These are phyloP conservation scores for Penicillium sp. DNA, from an alignment of 2,329 filamentous ascomycete genomes.

Conservation along the genomic window DNA sequence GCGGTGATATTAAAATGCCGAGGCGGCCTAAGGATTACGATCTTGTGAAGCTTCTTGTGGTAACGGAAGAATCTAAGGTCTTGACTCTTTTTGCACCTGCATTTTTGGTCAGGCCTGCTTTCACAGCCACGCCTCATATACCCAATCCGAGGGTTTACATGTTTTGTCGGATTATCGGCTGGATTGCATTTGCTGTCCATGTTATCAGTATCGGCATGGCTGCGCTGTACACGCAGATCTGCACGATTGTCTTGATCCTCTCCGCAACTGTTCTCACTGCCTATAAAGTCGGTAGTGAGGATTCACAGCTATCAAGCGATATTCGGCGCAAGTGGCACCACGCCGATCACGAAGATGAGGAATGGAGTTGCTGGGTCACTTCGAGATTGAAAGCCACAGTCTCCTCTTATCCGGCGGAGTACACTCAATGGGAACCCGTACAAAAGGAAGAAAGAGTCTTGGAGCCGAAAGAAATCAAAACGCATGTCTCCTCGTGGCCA, in stretches of 20 bases:
- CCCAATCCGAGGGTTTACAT: constrained; percentile 1
- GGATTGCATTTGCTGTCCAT: constrained; percentile 10
- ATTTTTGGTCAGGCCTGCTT: constrained; percentile 5
- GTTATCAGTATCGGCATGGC: constrained; percentile 12
- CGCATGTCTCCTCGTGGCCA: neutral
- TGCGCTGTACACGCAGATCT: constrained; percentile 7
- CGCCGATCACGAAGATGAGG: neutral
- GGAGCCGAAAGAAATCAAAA: neutral
- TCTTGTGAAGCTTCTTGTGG: constrained; percentile 2
- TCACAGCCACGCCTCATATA: constrained; percentile 1
- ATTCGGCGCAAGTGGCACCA: neutral
- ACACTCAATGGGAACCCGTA: constrained; percentile 2
- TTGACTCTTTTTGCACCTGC: constrained; percentile 8
- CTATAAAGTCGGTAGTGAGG: constrained; percentile 10
- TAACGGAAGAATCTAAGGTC: constrained; percentile 12
- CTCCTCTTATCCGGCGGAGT: constrained; percentile 5
- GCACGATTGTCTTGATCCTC: constrained; percentile 6
- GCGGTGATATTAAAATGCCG: neutral
- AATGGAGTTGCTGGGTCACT: constrained; percentile 4
- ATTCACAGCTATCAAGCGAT: neutral
- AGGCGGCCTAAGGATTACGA: neutral
- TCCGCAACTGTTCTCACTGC: constrained; percentile 5
- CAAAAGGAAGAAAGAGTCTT: neutral
- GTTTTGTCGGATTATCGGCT: constrained; percentile 2
- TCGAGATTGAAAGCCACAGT: constrained; percentile 7